Evolutionary conservation across 345 rosid species (phyloP).

Genomic region (Pugionium cornutum): DNA sequence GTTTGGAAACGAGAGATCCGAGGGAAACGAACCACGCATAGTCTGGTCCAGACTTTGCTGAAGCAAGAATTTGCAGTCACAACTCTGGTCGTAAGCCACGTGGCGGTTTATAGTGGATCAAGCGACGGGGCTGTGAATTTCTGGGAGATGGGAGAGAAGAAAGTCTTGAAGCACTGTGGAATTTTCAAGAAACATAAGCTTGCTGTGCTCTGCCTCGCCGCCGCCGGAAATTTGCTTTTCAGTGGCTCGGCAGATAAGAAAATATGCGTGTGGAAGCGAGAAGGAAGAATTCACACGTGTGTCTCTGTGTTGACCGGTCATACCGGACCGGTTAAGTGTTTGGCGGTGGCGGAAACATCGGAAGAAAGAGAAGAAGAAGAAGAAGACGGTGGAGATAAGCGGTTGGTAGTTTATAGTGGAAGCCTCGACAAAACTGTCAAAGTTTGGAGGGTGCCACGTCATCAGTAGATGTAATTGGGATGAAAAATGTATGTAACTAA

Average conservation of each 20-base stretch:
- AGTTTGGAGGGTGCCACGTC: slow-evolving; percentile 79
- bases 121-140: slow-evolving; percentile 85
- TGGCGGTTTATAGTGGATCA: slow-evolving; percentile 74
- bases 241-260: slow-evolving; percentile 95
- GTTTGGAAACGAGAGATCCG: slow-evolving; percentile 71
- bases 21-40: slow-evolving; percentile 56
- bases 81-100: slow-evolving; percentile 53
- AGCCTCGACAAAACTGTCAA: slow-evolving; percentile 92
- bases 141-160: slow-evolving; percentile 80
- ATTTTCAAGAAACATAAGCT: slow-evolving; percentile 60
- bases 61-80: slow-evolving; percentile 74
- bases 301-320: slow-evolving; percentile 83
- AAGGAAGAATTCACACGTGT: slow-evolving; percentile 63
- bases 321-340: slow-evolving; percentile 86
- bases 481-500: not conserved
- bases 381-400: slow-evolving; percentile 43
- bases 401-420: slow-evolving; percentile 85
- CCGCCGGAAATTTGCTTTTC: slow-evolving; percentile 57
- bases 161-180: slow-evolving; percentile 65
- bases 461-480: slow-evolving; percentile 18
- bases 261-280: slow-evolving; percentile 78
- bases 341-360: slow-evolving; percentile 59
- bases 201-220: slow-evolving; percentile 57
- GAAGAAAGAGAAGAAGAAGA: slow-evolving; percentile 11
- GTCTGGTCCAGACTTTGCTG: slow-evolving; percentile 55